phyloP scores from a whole-genome alignment of 768 basidiomycete species.

The Mycena galericulata region DNA sequence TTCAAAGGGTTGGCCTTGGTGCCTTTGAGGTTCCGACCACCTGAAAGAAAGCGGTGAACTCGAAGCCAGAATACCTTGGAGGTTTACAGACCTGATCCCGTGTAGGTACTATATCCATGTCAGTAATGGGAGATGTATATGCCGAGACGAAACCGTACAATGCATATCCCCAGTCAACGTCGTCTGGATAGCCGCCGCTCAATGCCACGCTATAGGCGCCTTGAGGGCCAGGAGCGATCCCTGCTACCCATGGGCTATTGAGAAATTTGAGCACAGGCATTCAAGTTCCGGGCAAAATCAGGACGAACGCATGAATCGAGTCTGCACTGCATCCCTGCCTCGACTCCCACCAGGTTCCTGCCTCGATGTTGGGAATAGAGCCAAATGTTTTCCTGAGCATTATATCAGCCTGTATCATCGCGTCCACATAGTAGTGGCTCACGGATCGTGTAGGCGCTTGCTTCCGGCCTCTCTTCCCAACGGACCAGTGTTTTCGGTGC shows the following conservation, averaged over 20 bases:
- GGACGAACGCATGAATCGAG: constrained; percentile 85
- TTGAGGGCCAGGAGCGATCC: constrained; percentile 73
- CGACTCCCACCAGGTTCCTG: constrained; percentile 88
- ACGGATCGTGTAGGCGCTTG: constrained; percentile 64
- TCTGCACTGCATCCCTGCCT: constrained; percentile 79
- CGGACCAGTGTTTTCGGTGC: constrained; percentile 48
- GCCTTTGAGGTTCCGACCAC: constrained; percentile 89
- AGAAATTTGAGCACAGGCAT: constrained; percentile 17
- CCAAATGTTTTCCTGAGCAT: constrained; percentile 79
- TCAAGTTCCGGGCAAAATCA: background rate
- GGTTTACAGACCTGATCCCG: constrained; percentile 71
- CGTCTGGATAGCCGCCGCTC: constrained; percentile 91
- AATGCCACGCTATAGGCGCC: constrained; percentile 91
- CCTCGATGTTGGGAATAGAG: constrained; percentile 78
- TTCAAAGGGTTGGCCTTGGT: constrained; percentile 88
- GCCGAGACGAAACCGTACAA: constrained; percentile 66
- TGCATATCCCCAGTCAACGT: constrained; percentile 83
- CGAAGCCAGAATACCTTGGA: background rate
- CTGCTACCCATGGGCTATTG: constrained; percentile 83
- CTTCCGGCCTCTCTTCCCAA: constrained; percentile 50
- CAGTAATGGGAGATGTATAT: background rate
- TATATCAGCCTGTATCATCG: background rate
- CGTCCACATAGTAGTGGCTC: constrained; percentile 38
- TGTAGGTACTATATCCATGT: constrained; percentile 71
- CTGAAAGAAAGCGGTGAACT: constrained; percentile 46